A percentile compares a stretch with the other conserved stretches of the same genome.
Evolutionary conservation across 2,329 filamentous ascomycete genomes (phyloP).

Genomic region (Hypoxylon rubiginosum): DNA sequence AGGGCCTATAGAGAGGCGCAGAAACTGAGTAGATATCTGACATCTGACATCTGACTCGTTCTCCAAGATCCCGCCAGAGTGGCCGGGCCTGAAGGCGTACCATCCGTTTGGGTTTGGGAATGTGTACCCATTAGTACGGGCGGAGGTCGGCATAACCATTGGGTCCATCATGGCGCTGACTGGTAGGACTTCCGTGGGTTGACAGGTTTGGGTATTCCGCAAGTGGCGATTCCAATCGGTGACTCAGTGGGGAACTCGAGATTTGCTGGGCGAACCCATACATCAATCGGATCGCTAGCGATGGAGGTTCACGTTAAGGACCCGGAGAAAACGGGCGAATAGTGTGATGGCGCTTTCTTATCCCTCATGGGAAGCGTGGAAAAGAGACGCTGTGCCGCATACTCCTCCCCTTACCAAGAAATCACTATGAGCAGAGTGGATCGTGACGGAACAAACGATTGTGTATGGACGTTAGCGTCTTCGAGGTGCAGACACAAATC

Average conservation of each 20-base stretch:
- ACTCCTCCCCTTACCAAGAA: constrained; percentile 25
- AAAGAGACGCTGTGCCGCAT: constrained; percentile 27
- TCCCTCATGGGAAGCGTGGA: constrained; percentile 26
- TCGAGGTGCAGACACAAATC: constrained; percentile 25
- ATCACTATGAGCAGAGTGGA: constrained; percentile 30
- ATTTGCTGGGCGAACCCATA: constrained; percentile 33
- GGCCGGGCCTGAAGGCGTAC: constrained; percentile 33
- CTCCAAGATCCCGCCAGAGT: constrained; percentile 31
- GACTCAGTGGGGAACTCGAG: constrained; percentile 35
- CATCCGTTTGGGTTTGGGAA: constrained; percentile 36
- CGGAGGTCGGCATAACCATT: constrained; percentile 25
- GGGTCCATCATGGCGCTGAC: constrained; percentile 17
- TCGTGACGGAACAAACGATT: constrained; percentile 27
- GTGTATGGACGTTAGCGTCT: constrained; percentile 29
- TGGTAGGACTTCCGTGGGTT: constrained; percentile 31
- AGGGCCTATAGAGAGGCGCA: constrained; percentile 2
- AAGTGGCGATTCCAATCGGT: constrained; percentile 34
- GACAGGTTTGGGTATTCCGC: constrained; percentile 1
- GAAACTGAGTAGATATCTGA: constrained; percentile 19
- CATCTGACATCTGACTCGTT: constrained; percentile 31
- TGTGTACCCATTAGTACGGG: constrained; percentile 29
- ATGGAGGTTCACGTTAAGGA: constrained; percentile 16
- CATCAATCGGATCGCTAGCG: constrained; percentile 35
- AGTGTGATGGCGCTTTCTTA: constrained; percentile 15
- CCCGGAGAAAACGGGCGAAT: constrained; percentile 34